Conservation (phyloP, 1,284 basidiomycete species). For the Taiwanofungus camphoratus region DNA sequence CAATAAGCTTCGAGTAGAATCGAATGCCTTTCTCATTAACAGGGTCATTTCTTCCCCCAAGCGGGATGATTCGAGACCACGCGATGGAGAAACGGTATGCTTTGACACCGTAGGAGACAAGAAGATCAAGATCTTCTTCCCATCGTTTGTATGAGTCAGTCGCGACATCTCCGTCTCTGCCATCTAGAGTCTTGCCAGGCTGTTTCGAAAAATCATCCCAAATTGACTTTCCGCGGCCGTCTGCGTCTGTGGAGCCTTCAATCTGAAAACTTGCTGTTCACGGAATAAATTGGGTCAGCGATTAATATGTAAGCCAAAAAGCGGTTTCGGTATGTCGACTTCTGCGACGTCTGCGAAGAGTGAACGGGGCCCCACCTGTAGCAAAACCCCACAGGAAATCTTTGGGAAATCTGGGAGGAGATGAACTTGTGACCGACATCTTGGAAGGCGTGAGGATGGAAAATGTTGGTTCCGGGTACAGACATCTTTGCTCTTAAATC, state of each 20-base stretch:
- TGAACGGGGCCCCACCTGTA: constrained; percentile 40
- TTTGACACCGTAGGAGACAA: constrained; percentile 38
- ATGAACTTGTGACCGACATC: constrained; percentile 18
- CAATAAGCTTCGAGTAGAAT: constrained; percentile 65
- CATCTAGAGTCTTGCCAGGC: constrained; percentile 64
- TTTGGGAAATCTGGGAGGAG: constrained; percentile 33
- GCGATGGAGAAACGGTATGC: constrained; percentile 58
- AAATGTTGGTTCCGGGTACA: constrained; percentile 16
- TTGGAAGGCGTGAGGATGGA: constrained; percentile 17
- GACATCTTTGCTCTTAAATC: constrained; percentile 21
- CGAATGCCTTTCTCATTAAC: constrained; percentile 63
- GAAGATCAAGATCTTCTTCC: constrained; percentile 62
- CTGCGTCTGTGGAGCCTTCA: constrained; percentile 53
- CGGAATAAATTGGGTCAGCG: constrained; percentile 3
- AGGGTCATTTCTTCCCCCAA: constrained; percentile 65
- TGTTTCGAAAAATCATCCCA: constrained; percentile 71
- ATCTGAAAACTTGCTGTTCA: constrained; percentile 57
- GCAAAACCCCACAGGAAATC: constrained; percentile 72
- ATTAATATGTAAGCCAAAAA: constrained; percentile 5
- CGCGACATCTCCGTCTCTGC: constrained; percentile 60
- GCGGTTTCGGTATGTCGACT: background rate
- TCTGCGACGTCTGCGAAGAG: constrained; percentile 3
- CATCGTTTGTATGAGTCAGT: constrained; percentile 67
- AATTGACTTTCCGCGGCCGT: constrained; percentile 59
- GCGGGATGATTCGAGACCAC: constrained; percentile 70